Base-by-base conservation (phyloP, 495 filamentous ascomycete species). In the Penicillium desertorum region DNA sequence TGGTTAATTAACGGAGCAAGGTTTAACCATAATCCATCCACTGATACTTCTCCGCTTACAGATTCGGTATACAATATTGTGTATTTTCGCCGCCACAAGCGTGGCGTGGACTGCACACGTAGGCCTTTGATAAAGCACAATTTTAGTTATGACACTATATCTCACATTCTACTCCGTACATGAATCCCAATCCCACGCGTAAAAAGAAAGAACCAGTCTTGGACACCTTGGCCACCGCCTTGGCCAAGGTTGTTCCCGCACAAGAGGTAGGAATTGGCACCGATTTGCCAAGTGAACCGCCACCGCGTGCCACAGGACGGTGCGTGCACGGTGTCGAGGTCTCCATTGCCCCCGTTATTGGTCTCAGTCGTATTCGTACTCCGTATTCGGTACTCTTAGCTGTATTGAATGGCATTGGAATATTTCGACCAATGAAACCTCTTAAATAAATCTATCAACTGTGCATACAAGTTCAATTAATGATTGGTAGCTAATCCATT, bases 281-380 rank as follows among this genome's bases (percentile, higher is more conserved):
- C 48, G 48, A 51, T 51, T 51, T 19, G 48, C 32, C 37, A 45
- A 45, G 16, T n/a, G 41, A 39, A 27, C 39, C 51, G 39, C 39
- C 51, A 53, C 39, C 8, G 10, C 12, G 20, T 47, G 45, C 27
- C 45, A 47, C n/a, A 32, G 27, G n/a, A 6, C 10, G 50, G 30
- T n/a, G 25, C 32, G 51, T 22, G 51, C 51, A 54, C 51, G 2
- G 27, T 16, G 17, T 45, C 2, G 9, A 29, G 20, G 19, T 25
- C 16, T 4, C n/a, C 36, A n/a, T 39, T 37, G 6, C 16, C n/a
- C 25, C 14, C 45, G 14, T 34, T 16, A 29, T 14, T 6, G 47
- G 47, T 9, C 32, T 36, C 11, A 34, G 10, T 14, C 36, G 50
- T 52, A 52, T 52, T 52, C 47, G 29, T 30, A 30, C 23, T 25